Evolutionary conservation across 2,329 filamentous ascomycete species (phyloP).

Genomic region (Stagonosporopsis cucurbitacearum): DNA sequence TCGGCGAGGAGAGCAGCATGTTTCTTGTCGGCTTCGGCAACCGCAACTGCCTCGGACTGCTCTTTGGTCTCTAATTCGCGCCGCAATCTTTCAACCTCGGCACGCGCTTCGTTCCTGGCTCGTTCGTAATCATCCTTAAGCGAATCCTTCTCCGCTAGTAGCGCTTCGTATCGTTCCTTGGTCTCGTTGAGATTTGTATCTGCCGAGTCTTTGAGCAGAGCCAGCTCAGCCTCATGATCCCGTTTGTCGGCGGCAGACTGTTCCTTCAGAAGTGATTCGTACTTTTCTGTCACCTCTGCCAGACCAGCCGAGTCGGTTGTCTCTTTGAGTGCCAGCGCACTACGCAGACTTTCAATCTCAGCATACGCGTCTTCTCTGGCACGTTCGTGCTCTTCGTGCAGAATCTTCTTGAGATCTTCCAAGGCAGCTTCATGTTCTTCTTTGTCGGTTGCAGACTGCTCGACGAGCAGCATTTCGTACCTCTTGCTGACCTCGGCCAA

Average conservation of each 20-base stretch:
- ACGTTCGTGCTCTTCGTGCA: slow-evolving; percentile 31
- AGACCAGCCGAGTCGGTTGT: slow-evolving; percentile 24
- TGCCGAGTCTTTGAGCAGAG: slow-evolving; percentile 22
- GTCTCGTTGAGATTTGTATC: slow-evolving; percentile 21
- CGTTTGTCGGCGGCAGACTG: slow-evolving; percentile 30
- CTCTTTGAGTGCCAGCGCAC: slow-evolving; percentile 29
- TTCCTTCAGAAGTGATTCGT: slow-evolving; percentile 37
- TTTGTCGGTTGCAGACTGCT: slow-evolving; percentile 30
- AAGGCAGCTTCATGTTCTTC: slow-evolving; percentile 31
- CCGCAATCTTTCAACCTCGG: slow-evolving; percentile 7
- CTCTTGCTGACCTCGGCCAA: slow-evolving; percentile 32
- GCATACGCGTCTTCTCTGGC: slow-evolving; percentile 23
- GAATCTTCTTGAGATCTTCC: slow-evolving; percentile 24
- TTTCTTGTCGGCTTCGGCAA: slow-evolving; percentile 19
- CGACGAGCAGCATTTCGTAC: slow-evolving; percentile 36
- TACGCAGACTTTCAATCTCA: slow-evolving; percentile 31
- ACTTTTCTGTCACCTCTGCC: slow-evolving; percentile 34
- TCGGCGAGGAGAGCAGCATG: slow-evolving; percentile 26
- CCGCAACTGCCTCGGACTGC: slow-evolving; percentile 7
- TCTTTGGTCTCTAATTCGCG: slow-evolving; percentile 15
- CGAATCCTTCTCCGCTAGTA: slow-evolving; percentile 36
- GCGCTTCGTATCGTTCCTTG: slow-evolving; percentile 23
- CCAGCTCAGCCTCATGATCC: slow-evolving; percentile 30
- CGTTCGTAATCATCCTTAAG: slow-evolving; percentile 30
- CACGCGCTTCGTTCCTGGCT: slow-evolving; percentile 10